phyloP scores from a whole-genome alignment of 495 filamentous ascomycete genomes.

The Hamigera avellanea region DNA sequence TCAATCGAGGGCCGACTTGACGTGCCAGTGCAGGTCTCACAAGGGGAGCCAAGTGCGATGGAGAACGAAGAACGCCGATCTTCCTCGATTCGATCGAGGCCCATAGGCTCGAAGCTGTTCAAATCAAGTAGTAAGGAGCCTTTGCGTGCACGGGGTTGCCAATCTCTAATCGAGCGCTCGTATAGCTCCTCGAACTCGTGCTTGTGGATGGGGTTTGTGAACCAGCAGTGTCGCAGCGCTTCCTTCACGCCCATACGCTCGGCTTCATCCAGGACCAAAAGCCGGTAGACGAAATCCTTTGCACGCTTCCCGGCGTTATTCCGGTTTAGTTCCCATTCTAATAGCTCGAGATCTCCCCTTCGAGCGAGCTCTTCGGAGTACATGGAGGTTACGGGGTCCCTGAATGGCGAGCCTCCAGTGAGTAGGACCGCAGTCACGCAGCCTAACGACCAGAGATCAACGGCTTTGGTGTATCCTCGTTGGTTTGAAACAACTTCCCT shows the following conservation, averaged over 20 bases:
- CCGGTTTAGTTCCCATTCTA: conserved; percentile 26
- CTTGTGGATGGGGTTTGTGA: conserved; percentile 31
- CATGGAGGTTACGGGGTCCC: conserved; percentile 8
- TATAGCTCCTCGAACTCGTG: conserved; percentile 37
- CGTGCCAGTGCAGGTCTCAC: no score
- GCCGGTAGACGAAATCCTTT: conserved; percentile 40
- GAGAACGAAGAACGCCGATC: not conserved
- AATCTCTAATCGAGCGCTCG: conserved; percentile 31
- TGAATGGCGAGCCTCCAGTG: conserved; percentile 32
- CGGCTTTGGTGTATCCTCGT: conserved; percentile 46
- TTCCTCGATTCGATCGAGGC: not conserved
- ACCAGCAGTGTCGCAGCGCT: conserved; percentile 50
- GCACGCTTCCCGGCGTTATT: conserved; percentile 25
- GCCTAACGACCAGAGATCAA: conserved; percentile 56
- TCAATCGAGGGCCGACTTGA: no score
- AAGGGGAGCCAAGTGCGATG: no score
- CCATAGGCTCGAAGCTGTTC: not conserved
- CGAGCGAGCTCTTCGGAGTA: conserved; percentile 9
- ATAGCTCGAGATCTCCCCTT: conserved; percentile 17
- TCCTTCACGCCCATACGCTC: conserved; percentile 40
- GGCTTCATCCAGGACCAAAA: conserved; percentile 40
- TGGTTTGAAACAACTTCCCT: conserved; percentile 32
- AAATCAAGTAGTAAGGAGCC: conserved; percentile 6
- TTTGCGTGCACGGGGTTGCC: conserved; percentile 25
- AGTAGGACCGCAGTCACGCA: conserved; percentile 39